Conservation (phyloP, 2,329 filamentous ascomycete species). For the Ophiosphaerella narmari region DNA sequence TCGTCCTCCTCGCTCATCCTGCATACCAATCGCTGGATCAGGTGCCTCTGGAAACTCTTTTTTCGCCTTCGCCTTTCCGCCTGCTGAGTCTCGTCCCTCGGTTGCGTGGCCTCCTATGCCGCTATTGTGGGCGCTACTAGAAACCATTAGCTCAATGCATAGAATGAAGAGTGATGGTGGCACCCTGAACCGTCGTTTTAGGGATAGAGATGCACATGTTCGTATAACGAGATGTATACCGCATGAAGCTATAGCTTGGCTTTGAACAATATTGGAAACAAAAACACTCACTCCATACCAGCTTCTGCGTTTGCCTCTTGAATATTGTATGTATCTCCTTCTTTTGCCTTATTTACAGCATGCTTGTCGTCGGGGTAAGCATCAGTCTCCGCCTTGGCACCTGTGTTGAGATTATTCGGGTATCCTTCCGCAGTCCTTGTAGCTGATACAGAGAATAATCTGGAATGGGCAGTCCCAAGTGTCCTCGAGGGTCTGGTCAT, state of each 20-base stretch:
- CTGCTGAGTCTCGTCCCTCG: slow-evolving; percentile 42
- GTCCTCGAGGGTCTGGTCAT: slow-evolving; percentile 12
- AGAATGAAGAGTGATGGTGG: not conserved
- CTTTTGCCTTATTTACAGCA: slow-evolving; percentile 32
- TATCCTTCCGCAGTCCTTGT: slow-evolving; percentile 6
- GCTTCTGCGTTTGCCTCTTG: slow-evolving; percentile 36
- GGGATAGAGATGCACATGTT: not conserved
- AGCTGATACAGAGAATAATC: slow-evolving; percentile 24
- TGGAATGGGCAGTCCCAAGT: slow-evolving; percentile 4
- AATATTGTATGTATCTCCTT: slow-evolving; percentile 42
- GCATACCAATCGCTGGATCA: slow-evolving; percentile 54
- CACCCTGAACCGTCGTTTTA: not conserved
- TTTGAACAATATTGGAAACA: not conserved
- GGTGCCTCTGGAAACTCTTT: slow-evolving; percentile 55
- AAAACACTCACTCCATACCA: slow-evolving; percentile 40
- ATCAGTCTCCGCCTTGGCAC: slow-evolving; percentile 30
- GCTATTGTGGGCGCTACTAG: slow-evolving; percentile 26
- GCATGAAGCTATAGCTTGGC: too few relatives aligned
- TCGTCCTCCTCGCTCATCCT: slow-evolving; percentile 56
- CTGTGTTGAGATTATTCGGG: slow-evolving; percentile 13
- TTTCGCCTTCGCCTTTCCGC: slow-evolving; percentile 49
- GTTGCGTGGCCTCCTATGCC: slow-evolving; percentile 50
- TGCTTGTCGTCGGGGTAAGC: slow-evolving; percentile 27
- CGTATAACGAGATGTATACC: not conserved
- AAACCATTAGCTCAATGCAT: slow-evolving; percentile 1